Percentiles rank a stretch among this genome's conserved stretches.
Conservation (phyloP, 306 rosid species). For the Psophocarpus tetragonolobus region DNA sequence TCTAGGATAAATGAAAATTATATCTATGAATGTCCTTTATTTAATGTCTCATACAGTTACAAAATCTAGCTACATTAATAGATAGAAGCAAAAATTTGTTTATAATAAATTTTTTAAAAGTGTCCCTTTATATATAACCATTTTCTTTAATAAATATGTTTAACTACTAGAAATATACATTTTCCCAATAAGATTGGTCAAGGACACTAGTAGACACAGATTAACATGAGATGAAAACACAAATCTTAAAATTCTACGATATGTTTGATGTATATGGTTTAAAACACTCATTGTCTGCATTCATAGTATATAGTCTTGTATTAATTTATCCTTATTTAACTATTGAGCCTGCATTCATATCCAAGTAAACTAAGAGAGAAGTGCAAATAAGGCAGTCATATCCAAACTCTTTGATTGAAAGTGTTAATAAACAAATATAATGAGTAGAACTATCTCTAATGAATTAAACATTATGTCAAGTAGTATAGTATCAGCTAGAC, state of each 20-base stretch:
- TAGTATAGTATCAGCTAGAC: constrained; percentile 91
- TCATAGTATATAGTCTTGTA: too few relatives aligned
- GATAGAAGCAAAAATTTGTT: not conserved
- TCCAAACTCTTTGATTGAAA: too few relatives aligned
- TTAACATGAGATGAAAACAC: not conserved
- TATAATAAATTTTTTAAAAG: constrained; percentile 49
- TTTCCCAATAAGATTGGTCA: not conserved
- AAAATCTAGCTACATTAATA: constrained; percentile 31
- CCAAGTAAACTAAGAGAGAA: too few relatives aligned
- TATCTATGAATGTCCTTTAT: constrained; percentile 80
- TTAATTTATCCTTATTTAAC: too few relatives aligned
- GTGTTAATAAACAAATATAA: not conserved
- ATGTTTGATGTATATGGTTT: constrained; percentile 88
- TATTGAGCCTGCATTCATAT: too few relatives aligned
- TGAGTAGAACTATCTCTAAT: constrained; percentile 13
- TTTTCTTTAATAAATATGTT: constrained; percentile 80
- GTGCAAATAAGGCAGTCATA: not conserved
- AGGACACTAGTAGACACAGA: not conserved
- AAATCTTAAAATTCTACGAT: constrained; percentile 77
- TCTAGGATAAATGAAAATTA: constrained; percentile 92
- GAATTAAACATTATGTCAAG: constrained; percentile 96
- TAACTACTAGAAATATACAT: constrained; percentile 60
- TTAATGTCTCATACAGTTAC: constrained; percentile 93
- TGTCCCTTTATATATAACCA: constrained; percentile 67
- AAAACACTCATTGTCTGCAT: constrained; percentile 85